Evolutionary conservation across 495 filamentous ascomycete species (phyloP).

Genomic region (Aspergillus diversus): DNA sequence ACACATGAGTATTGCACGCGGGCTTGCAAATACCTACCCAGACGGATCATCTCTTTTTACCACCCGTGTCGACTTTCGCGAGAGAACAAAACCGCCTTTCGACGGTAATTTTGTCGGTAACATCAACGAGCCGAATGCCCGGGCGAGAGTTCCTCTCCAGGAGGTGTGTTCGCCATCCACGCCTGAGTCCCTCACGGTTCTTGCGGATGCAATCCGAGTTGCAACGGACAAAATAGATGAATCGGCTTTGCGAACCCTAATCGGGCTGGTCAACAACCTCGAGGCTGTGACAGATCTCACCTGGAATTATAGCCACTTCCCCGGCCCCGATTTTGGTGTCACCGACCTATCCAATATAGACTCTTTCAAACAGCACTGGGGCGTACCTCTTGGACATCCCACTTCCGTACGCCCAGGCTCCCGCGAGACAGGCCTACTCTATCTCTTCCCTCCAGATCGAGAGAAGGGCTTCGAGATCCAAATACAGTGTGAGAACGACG

Average conservation of each 20-base stretch:
- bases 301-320: slow-evolving; percentile 20
- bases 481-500: slow-evolving; percentile 17
- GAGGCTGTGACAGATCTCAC: slow-evolving; percentile 16
- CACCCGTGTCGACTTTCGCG: slow-evolving; percentile 18
- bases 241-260: slow-evolving; percentile 11
- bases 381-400: slow-evolving; percentile 2
- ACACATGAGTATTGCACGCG: slow-evolving; percentile 18
- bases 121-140: slow-evolving; percentile 18
- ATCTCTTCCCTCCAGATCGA: slow-evolving; percentile 16
- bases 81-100: slow-evolving; percentile 12
- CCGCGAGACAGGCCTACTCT: slow-evolving; percentile 14
- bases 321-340: slow-evolving; percentile 14
- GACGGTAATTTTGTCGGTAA: slow-evolving; percentile 13
- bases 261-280: slow-evolving; percentile 14
- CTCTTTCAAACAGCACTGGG: slow-evolving; percentile 12
- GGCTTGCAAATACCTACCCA: slow-evolving; percentile 1
- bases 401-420: slow-evolving; percentile 8
- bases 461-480: slow-evolving; percentile 18
- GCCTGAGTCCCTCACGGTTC: slow-evolving; percentile 9
- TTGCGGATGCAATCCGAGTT: slow-evolving; percentile 18
- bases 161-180: slow-evolving; percentile 10
- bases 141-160: slow-evolving; percentile 7
- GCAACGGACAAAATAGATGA: slow-evolving; percentile 12
- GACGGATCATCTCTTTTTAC: slow-evolving; percentile 16
- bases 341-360: slow-evolving; percentile 18